phyloP scores from a whole-genome alignment of 83 land plant species.

The Thuja plicata region DNA sequence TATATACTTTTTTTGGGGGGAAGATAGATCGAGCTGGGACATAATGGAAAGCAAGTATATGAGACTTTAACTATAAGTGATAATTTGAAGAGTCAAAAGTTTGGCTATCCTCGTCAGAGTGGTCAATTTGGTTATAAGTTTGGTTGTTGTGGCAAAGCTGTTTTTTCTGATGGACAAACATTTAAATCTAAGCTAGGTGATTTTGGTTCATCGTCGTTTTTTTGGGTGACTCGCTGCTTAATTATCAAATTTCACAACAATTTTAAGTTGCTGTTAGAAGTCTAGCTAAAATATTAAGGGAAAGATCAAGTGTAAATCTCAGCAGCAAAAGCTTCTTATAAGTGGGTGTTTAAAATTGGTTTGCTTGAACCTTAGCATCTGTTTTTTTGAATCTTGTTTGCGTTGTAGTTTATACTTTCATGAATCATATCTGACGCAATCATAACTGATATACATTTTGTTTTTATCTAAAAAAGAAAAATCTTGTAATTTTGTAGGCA shows the following conservation, averaged over 20 bases:
- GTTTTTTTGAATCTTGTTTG: not conserved
- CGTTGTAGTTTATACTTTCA: not conserved
- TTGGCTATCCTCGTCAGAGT: not conserved
- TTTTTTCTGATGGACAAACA: not conserved
- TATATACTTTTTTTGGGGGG: not conserved
- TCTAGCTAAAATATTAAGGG: too few relatives aligned
- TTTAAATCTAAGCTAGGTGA: not conserved
- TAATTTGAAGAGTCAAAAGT: not conserved
- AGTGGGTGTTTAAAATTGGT: too few relatives aligned
- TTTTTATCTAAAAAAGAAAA: not conserved
- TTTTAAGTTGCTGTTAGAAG: not conserved
- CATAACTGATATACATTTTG: not conserved
- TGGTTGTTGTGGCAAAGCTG: not conserved
- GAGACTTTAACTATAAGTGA: too few relatives aligned
- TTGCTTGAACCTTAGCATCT: not conserved
- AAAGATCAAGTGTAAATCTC: too few relatives aligned
- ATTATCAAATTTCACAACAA: not conserved
- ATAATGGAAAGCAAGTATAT: not conserved
- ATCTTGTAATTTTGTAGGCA: not conserved
- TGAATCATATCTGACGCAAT: not conserved
- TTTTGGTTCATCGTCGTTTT: too few relatives aligned
- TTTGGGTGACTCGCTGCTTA: not conserved
- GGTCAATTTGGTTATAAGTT: not conserved
- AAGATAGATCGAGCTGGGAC: not conserved
- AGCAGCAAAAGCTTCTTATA: not conserved